A percentile compares a stretch with the other conserved stretches of the same genome.
phyloP scores from a whole-genome alignment of 2,329 filamentous ascomycete genomes.

The Berkeleyomyces rouxiae region DNA sequence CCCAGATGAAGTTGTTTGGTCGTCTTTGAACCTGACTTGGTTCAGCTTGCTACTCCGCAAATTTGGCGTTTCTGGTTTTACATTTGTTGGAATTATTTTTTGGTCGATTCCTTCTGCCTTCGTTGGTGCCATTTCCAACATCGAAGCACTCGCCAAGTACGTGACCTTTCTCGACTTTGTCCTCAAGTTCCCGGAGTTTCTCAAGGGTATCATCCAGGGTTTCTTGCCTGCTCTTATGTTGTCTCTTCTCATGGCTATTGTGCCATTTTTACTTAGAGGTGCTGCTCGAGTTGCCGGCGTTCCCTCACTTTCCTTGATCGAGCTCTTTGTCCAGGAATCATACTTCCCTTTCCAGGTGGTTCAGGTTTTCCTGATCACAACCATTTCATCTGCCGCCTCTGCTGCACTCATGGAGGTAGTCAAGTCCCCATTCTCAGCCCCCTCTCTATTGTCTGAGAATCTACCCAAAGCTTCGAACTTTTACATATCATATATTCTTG shows the following conservation, averaged over 20 bases:
- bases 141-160: conserved; percentile 47
- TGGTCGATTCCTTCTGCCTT: conserved; percentile 64
- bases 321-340: conserved; percentile 61
- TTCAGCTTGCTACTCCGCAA: conserved; percentile 59
- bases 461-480: conserved; percentile 71
- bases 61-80: conserved; percentile 45
- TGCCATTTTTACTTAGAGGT: conserved; percentile 63
- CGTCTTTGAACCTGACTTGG: conserved; percentile 52
- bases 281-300: conserved; percentile 56
- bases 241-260: conserved; percentile 64
- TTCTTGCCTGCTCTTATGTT: conserved; percentile 66
- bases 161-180: conserved; percentile 62
- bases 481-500: conserved; percentile 81
- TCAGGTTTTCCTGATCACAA: conserved; percentile 72
- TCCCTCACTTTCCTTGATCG: conserved; percentile 53
- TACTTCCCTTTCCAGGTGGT: conserved; percentile 71
- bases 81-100: conserved; percentile 65
- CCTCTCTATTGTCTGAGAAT: conserved; percentile 43
- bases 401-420: conserved; percentile 48
- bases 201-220: conserved; percentile 68
- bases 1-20: conserved; percentile 75
- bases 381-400: conserved; percentile 56
- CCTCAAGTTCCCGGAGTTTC: conserved; percentile 44
- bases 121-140: conserved; percentile 73
- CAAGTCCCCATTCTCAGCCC: conserved; percentile 16